Conservation (phyloP, 257 asterid species). For the Solanum neorickii region DNA sequence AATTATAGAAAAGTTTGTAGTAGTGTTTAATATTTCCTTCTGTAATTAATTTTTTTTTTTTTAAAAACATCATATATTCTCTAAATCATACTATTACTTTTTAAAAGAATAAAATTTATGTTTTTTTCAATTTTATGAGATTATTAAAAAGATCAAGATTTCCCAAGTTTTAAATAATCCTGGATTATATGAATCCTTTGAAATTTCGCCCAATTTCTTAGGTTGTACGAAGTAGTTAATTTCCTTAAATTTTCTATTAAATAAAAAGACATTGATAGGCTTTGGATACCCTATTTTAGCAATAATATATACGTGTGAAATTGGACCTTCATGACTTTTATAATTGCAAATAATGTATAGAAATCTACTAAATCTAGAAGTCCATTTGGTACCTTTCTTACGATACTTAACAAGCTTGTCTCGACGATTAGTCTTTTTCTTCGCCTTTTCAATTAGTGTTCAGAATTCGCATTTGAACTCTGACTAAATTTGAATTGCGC, state of each 20-base stretch:
- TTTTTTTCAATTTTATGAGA: too few relatives aligned
- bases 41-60: too few relatives aligned
- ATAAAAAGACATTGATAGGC: neutral
- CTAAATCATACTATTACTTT: neutral
- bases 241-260: neutral
- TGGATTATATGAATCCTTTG: neutral
- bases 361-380: neutral
- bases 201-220: neutral
- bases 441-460: neutral
- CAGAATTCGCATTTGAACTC: rapidly evolving
- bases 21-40: too few relatives aligned
- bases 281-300: neutral
- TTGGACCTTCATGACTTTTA: neutral
- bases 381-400: neutral
- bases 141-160: neutral
- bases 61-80: too few relatives aligned
- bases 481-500: too few relatives aligned
- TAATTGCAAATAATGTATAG: neutral
- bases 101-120: too few relatives aligned
- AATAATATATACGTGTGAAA: neutral
- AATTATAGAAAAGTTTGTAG: neutral
- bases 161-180: neutral
- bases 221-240: neutral
- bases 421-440: neutral
- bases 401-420: neutral